These are phyloP conservation scores for Fragaria iinumae DNA, from an alignment of 306 rosid species.

Conservation along the genomic window DNA sequence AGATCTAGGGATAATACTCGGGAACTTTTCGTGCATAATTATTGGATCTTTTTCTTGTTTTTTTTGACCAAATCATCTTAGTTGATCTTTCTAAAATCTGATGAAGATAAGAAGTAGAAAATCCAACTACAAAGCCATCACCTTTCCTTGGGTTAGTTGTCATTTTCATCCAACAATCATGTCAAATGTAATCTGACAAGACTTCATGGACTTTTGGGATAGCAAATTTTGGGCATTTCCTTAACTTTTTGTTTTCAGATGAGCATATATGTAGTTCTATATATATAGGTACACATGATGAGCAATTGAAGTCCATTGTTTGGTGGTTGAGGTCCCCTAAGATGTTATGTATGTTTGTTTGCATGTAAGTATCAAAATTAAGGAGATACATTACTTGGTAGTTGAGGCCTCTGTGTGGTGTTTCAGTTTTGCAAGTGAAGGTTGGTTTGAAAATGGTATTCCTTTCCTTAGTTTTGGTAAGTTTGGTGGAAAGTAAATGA, in stretches of 20 bases:
- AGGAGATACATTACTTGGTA: slow-evolving; percentile 30
- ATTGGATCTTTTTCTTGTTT: neutral
- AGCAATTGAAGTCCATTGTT: neutral
- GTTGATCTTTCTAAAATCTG: neutral
- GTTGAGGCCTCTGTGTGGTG: slow-evolving; percentile 49
- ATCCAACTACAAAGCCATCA: neutral
- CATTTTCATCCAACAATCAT: neutral
- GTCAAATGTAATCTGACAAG: neutral
- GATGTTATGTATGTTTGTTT: slow-evolving; percentile 2
- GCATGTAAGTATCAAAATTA: neutral
- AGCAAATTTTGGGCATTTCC: neutral
- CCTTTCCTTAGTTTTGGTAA: slow-evolving; percentile 50
- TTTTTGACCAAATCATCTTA: neutral
- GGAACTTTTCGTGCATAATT: neutral
- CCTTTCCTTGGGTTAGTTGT: neutral
- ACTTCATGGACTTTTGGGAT: neutral
- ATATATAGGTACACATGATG: neutral
- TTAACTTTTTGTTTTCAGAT: neutral
- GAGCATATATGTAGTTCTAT: neutral
- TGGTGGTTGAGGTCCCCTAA: slow-evolving; percentile 36
- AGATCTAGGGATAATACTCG: neutral
- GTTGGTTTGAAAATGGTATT: slow-evolving; percentile 51
- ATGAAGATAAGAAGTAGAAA: neutral
- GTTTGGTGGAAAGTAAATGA: slow-evolving; percentile 71
- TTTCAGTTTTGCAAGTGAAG: slow-evolving; percentile 63